These are phyloP conservation scores for Nitzschia inconspicua DNA, from an alignment of 108 stramenopile genomes.

Conservation along the genomic window DNA sequence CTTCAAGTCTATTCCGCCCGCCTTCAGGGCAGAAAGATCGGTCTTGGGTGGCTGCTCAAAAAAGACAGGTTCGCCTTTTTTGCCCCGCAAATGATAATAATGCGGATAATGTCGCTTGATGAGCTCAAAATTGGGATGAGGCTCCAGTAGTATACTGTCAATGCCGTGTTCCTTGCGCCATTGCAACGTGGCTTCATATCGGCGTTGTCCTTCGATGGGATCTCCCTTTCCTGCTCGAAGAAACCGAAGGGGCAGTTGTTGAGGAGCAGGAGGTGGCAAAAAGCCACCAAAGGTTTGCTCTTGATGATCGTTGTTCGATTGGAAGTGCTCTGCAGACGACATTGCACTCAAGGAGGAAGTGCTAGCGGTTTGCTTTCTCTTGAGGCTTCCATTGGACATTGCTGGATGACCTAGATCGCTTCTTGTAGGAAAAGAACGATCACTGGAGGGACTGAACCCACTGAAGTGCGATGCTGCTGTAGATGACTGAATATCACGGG, in stretches of 20 bases:
- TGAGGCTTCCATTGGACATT: background rate
- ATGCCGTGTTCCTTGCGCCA: conserved; percentile 67
- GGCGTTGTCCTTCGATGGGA: conserved; percentile 45
- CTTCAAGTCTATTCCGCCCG: conserved; percentile 43
- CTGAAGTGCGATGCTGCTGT: background rate
- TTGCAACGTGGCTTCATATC: conserved; percentile 55
- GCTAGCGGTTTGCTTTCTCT: background rate
- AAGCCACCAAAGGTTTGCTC: background rate
- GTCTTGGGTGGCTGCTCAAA: conserved; percentile 70
- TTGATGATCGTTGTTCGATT: background rate
- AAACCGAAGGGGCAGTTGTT: conserved; percentile 56
- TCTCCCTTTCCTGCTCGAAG: conserved; percentile 70
- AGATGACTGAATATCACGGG: background rate
- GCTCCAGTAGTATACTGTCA: conserved; percentile 47
- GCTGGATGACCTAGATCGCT: too few species aligned
- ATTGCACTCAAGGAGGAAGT: background rate
- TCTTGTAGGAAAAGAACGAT: too few species aligned
- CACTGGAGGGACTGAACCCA: too few species aligned
- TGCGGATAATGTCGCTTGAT: conserved; percentile 70
- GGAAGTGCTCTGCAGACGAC: background rate
- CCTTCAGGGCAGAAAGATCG: conserved; percentile 48
- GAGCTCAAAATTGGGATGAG: conserved; percentile 53
- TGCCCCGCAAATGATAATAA: conserved; percentile 60
- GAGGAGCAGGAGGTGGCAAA: conserved; percentile 28
- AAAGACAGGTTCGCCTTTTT: conserved; percentile 54